These are phyloP conservation scores for Gymnopilus junonius DNA, from an alignment of 768 basidiomycete species.

Conservation along the genomic window DNA sequence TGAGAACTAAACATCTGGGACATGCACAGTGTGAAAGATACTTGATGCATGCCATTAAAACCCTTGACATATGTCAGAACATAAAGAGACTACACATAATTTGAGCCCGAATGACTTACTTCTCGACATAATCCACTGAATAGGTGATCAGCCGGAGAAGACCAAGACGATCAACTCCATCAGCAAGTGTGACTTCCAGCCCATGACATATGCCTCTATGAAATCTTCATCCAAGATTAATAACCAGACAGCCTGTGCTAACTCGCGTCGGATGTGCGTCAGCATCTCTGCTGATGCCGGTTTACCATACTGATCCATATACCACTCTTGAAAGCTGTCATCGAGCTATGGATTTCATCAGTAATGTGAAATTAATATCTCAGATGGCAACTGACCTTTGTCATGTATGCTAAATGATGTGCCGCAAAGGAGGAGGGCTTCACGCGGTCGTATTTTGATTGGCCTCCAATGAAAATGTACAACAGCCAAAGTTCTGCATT, in stretches of 20 bases:
- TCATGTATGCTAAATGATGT: not conserved
- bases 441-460: too few species aligned
- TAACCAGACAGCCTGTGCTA: conserved; percentile 37
- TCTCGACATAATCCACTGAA: conserved; percentile 41
- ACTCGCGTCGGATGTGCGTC: conserved; percentile 34
- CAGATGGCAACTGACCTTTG: conserved; percentile 21
- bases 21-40: conserved; percentile 8
- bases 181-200: conserved; percentile 33
- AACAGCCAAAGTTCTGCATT: not conserved
- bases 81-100: not conserved
- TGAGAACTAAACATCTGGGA: conserved; percentile 9
- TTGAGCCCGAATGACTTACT: conserved; percentile 26
- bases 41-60: conserved; percentile 11
- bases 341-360: not conserved
- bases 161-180: conserved; percentile 34
- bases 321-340: conserved; percentile 19
- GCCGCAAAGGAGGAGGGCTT: not conserved
- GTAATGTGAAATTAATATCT: not conserved
- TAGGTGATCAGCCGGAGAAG: conserved; percentile 38
- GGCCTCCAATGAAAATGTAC: not conserved
- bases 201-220: conserved; percentile 33
- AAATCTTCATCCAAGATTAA: too few species aligned
- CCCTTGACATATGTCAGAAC: not conserved
- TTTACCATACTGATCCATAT: not conserved
- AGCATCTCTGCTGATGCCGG: conserved; percentile 4